These are phyloP conservation scores for Globisporangium okanoganense DNA, from an alignment of 352 stramenopile species.

Conservation along the genomic window DNA sequence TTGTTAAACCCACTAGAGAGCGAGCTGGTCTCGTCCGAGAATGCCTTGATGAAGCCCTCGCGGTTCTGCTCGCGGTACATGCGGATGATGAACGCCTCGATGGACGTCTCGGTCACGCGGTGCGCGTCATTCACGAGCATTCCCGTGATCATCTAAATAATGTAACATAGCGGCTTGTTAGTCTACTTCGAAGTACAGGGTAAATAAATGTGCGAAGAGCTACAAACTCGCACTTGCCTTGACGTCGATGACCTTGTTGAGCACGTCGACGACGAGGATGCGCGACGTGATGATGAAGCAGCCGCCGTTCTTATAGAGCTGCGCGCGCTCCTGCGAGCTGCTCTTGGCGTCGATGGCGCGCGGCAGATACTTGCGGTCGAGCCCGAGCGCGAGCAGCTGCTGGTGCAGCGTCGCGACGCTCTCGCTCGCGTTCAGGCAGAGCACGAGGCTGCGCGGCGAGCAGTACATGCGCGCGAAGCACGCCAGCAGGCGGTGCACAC, in stretches of 20 bases:
- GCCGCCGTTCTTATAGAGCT: constrained; percentile 91
- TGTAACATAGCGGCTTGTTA: constrained; percentile 9
- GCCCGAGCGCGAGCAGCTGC: constrained; percentile 86
- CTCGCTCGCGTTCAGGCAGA: constrained; percentile 93
- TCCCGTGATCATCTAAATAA: constrained; percentile 77
- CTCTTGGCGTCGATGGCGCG: constrained; percentile 64
- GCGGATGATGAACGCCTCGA: constrained; percentile 96
- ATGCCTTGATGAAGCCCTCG: constrained; percentile 95
- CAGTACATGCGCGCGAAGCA: constrained; percentile 92
- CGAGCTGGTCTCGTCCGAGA: constrained; percentile 90
- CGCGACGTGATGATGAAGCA: constrained; percentile 95
- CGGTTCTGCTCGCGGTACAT: constrained; percentile 90
- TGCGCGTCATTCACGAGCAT: constrained; percentile 94
- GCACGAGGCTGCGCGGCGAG: constrained; percentile 72
- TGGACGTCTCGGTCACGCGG: constrained; percentile 91
- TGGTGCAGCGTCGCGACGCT: constrained; percentile 70
- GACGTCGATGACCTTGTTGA: constrained; percentile 79
- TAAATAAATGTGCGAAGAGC: neutral
- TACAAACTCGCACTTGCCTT: constrained; percentile 14
- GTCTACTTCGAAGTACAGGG: neutral
- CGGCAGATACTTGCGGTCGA: constrained; percentile 84
- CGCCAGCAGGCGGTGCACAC: constrained; percentile 78
- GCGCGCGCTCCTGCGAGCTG: constrained; percentile 60
- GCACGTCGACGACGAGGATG: constrained; percentile 97
- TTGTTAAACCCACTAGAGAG: constrained; percentile 93